A percentile compares a stretch with the other conserved stretches of the same genome.
Evolutionary conservation across 768 basidiomycete genomes (phyloP).

Genomic region (Termitomyces sp.): DNA sequence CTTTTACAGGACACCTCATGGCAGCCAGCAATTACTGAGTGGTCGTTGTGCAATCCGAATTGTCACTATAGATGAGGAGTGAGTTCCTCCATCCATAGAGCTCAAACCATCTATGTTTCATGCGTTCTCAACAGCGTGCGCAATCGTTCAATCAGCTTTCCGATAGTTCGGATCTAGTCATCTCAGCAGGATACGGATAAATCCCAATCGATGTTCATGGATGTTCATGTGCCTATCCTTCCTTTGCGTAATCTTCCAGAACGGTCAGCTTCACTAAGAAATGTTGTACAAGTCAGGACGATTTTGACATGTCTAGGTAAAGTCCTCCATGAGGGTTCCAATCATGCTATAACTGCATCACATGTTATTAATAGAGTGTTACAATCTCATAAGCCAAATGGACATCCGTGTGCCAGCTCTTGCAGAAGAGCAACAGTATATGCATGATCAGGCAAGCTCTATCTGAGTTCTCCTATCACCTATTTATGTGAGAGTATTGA

Average conservation of each 20-base stretch:
- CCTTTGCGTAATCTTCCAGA: conserved; percentile 22
- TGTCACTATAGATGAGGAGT: conserved; percentile 34
- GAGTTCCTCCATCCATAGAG: conserved; percentile 4
- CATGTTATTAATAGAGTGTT: too few relatives aligned
- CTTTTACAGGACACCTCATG: conserved; percentile 18
- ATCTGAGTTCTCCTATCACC: too few relatives aligned
- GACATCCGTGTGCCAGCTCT: too few relatives aligned
- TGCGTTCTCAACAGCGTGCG: conserved; percentile 19
- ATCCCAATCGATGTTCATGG: conserved; percentile 31
- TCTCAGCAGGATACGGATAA: conserved; percentile 26
- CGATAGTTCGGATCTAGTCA: conserved; percentile 22
- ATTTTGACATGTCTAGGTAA: conserved; percentile 26
- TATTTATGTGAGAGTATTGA: too few relatives aligned
- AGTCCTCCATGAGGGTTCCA: not conserved
- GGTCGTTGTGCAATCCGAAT: conserved; percentile 34
- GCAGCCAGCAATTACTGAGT: conserved; percentile 26
- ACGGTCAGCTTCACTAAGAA: conserved; percentile 18
- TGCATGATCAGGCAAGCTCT: too few relatives aligned
- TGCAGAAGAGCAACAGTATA: too few relatives aligned
- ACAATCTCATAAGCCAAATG: too few relatives aligned
- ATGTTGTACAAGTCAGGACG: conserved; percentile 28
- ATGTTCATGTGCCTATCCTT: conserved; percentile 29
- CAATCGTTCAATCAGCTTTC: conserved; percentile 22
- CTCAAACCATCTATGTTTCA: not conserved
- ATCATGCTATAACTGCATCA: too few relatives aligned